Evolutionary conservation across 441 rosid species (phyloP).

Genomic region (Cnidoscolus chayamansa): DNA sequence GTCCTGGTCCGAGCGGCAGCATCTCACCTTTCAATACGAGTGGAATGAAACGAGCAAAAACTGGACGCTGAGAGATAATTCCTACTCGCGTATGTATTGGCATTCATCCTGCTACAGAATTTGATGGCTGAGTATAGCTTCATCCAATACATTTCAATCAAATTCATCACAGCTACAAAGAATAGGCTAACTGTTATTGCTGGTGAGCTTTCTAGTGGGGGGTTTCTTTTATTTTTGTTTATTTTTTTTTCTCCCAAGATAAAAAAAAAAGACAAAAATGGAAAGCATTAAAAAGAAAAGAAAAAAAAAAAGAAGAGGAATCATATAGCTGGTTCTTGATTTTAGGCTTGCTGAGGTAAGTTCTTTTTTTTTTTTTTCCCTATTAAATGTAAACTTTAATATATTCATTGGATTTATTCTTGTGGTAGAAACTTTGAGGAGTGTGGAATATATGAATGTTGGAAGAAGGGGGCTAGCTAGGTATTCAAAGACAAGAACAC

Average conservation of each 20-base stretch:
- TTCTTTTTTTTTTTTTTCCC: background rate
- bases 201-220: constrained; percentile 44
- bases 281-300: constrained; percentile 20
- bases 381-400: constrained; percentile 25
- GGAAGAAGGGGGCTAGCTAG: constrained; percentile 17
- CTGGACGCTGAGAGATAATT: constrained; percentile 54
- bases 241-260: constrained; percentile 21
- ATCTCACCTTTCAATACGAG: constrained; percentile 89
- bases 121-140: constrained; percentile 29
- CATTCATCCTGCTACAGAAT: constrained; percentile 27
- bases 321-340: constrained; percentile 38
- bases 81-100: constrained; percentile 14
- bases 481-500: background rate
- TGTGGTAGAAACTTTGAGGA: constrained; percentile 39
- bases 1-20: constrained; percentile 91
- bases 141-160: constrained; percentile 23
- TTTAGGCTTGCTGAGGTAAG: constrained; percentile 46
- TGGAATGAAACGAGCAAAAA: constrained; percentile 94
- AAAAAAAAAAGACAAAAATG: constrained; percentile 12
- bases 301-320: constrained; percentile 19
- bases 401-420: constrained; percentile 67
- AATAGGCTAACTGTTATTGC: constrained; percentile 46
- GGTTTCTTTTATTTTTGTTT: constrained; percentile 22
- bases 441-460: constrained; percentile 35
- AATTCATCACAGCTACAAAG: constrained; percentile 32